Base-by-base conservation (phyloP, 202 grass and related monocot genomes). In the Zoysia matrella region DNA sequence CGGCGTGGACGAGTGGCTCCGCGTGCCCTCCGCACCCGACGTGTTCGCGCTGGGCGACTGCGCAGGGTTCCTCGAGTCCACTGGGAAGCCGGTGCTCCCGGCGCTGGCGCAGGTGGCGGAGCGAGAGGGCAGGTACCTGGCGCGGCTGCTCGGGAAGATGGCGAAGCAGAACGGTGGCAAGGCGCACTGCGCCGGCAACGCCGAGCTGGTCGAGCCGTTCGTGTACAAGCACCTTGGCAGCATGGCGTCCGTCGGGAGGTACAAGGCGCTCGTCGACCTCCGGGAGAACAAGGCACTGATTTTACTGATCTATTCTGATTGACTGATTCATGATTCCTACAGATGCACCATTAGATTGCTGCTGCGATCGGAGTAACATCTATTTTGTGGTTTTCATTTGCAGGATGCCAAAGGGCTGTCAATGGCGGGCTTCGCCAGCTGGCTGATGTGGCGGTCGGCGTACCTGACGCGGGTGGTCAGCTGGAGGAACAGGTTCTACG, bases 401-500 rank as follows among this genome's bases (percentile, higher is more conserved):
- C 77, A 92, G 86, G 92, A 93, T 53, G 76, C 92, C 2, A 80
- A 56, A 16, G 92, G 92, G 12, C 4, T 93, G 52, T 95, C 96
- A 0, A 80, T 93, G 79, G 92, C 92, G 0, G 96, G 92, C 0
- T 95, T 98, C 77, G 4, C 78, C 48, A 92, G 90, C 76, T 98
- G 95, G 95, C 5, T 94, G 67, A 85, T 98, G 80, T 98, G 95
- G 95, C 90, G 92, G 1, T 92, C 92, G 7, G 92, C 92, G 1
- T 98, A 98, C 88, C 86, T 98, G 80, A 91, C 95, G 22, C 74
- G 95, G 65, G 92, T 92, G 18, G 85, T 94, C 13, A 98, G 88
- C 84, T 98, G 95, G 92, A 94, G 88, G 84, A 95, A 98, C 72
- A 90, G 95, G 81, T 91, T 98, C 83, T 91, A 98, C 75, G 95